These are phyloP conservation scores for Tritrichomonas musculus DNA, from an alignment of 208 protist genomes.

Conservation along the genomic window DNA sequence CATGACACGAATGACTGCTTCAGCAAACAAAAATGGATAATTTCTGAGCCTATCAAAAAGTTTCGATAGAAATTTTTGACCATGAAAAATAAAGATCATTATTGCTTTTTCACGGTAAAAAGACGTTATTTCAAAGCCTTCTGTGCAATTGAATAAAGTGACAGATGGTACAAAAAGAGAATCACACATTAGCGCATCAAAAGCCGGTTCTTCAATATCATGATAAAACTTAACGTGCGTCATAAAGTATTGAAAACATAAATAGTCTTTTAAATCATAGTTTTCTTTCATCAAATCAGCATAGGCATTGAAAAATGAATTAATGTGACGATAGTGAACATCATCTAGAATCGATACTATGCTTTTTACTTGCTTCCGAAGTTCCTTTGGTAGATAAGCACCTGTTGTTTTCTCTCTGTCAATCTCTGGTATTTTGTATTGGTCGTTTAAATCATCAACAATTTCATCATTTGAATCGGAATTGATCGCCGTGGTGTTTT, in stretches of 20 bases:
- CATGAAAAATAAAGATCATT: background rate
- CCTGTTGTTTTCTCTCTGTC: too few species aligned
- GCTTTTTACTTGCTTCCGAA: background rate
- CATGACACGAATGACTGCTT: background rate
- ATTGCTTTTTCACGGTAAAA: background rate
- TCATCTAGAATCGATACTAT: background rate
- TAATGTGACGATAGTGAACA: background rate
- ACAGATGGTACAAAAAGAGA: background rate
- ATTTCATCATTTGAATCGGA: too few species aligned
- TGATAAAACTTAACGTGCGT: background rate
- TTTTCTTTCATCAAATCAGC: background rate
- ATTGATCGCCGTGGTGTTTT: too few species aligned
- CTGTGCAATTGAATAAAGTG: background rate
- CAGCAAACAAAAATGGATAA: background rate
- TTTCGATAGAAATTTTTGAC: background rate
- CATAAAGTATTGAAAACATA: background rate
- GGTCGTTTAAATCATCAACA: too few species aligned
- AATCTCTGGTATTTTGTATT: too few species aligned
- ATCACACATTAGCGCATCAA: background rate
- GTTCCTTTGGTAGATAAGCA: background rate
- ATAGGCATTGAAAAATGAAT: background rate
- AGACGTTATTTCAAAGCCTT: background rate
- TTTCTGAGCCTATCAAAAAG: background rate
- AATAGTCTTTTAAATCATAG: background rate
- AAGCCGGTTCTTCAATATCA: background rate